These are phyloP conservation scores for Candida insectalens DNA, from an alignment of 805 yeast species.

Conservation along the genomic window DNA sequence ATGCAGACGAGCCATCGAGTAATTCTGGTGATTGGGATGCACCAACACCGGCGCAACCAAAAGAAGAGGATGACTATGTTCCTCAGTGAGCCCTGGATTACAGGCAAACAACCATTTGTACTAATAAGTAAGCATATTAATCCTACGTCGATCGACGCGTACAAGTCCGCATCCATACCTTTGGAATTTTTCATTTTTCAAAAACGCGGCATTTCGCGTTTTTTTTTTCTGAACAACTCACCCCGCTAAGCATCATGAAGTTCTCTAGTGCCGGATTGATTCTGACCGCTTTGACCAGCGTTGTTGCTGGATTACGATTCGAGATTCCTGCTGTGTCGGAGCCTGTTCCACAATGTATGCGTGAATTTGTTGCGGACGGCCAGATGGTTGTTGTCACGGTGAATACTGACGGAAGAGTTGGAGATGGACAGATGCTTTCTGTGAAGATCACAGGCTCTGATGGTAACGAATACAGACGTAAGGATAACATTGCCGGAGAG, in stretches of 20 bases:
- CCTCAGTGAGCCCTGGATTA: too few species aligned
- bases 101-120: too few species aligned
- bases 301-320: slow-evolving; percentile 17
- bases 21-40: slow-evolving; percentile 37
- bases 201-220: too few species aligned
- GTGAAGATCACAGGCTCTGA: slow-evolving; percentile 62
- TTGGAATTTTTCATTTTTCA: too few species aligned
- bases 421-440: slow-evolving; percentile 81
- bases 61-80: slow-evolving; percentile 18
- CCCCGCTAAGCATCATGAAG: too few species aligned
- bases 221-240: too few species aligned
- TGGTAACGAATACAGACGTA: slow-evolving; percentile 79
- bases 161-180: too few species aligned
- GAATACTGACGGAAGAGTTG: slow-evolving; percentile 60
- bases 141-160: too few species aligned
- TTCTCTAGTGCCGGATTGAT: too few species aligned
- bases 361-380: slow-evolving; percentile 82
- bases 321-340: slow-evolving; percentile 21
- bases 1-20: slow-evolving; percentile 19
- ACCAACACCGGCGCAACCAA: slow-evolving; percentile 31
- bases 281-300: neutral
- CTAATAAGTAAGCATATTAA: too few species aligned
- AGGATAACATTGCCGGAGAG: slow-evolving; percentile 65
- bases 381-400: slow-evolving; percentile 83
- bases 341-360: slow-evolving; percentile 64